A percentile compares a stretch with the other conserved stretches of the same genome.
These are phyloP conservation scores for Kazachstania viticola DNA, from an alignment of 805 yeast genomes.

Conservation along the genomic window DNA sequence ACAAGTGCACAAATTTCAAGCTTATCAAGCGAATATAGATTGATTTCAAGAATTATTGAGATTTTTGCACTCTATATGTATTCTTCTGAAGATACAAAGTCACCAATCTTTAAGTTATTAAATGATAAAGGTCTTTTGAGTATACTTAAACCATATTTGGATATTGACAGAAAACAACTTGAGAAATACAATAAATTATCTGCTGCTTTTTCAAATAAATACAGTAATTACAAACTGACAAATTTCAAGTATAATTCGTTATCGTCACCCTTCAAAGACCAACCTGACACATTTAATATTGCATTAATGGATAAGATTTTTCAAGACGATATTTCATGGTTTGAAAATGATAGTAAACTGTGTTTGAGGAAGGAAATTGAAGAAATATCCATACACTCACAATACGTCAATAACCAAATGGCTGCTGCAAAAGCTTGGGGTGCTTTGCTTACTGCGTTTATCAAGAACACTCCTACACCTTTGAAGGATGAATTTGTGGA, in stretches of 20 bases:
- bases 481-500: slow-evolving; percentile 28
- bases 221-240: slow-evolving; percentile 35
- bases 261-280: slow-evolving; percentile 38
- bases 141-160: slow-evolving; percentile 28
- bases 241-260: slow-evolving; percentile 42
- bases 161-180: slow-evolving; percentile 36
- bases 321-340: slow-evolving; percentile 35
- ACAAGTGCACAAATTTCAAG: not conserved
- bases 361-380: slow-evolving; percentile 40
- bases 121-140: slow-evolving; percentile 27
- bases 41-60: slow-evolving; percentile 61
- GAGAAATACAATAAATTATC: slow-evolving; percentile 36
- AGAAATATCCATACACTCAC: slow-evolving; percentile 50
- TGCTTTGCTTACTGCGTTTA: slow-evolving; percentile 57
- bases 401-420: slow-evolving; percentile 54
- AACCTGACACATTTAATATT: slow-evolving; percentile 45
- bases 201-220: slow-evolving; percentile 35
- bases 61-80: slow-evolving; percentile 62
- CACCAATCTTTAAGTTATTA: slow-evolving; percentile 35
- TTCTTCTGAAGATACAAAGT: slow-evolving; percentile 35
- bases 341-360: slow-evolving; percentile 11
- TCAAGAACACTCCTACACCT: slow-evolving; percentile 31
- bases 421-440: slow-evolving; percentile 68
- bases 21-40: slow-evolving; percentile 27
- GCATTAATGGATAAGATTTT: slow-evolving; percentile 52